Base-by-base conservation (phyloP, 208 protist genomes). In the Wallacemonas rigidus region DNA sequence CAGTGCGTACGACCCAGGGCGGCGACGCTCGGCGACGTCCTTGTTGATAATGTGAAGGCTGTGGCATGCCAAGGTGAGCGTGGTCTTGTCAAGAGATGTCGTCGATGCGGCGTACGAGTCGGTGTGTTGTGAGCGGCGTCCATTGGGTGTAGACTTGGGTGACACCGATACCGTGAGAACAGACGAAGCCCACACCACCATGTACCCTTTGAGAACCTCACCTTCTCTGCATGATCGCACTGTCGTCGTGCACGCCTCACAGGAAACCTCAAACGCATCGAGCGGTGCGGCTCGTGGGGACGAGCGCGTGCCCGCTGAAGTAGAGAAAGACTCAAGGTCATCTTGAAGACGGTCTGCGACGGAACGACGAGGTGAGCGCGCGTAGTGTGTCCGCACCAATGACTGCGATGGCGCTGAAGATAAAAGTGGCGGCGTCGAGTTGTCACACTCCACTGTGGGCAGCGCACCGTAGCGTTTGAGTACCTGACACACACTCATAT, bases 141-240 rank as follows among this genome's bases (percentile, higher is more conserved):
- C 6, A 8, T 8, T 65, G 40, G 14, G 11, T 8, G 11, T 17
- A 9, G 4, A 26, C 26, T 36, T 63, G 2, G 64, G 67, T 45
- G 7, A 17, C 44, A 79, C 53, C 5, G n/a, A 6, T 1, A 81
- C 75, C 1, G 36, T 40, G 36, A 90, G 51, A 8, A 74, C 55
- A 7, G 86, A 87, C 56, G 86, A 74, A 0, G 79, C 89, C 89
- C 86, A 94, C 71, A 92, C 9, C 43, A 87, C 79, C 36, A 79
- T 74, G 36, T 92, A 87, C 3, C 71, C 80, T 2, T 55, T 65
- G 2, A 94, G 61, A 8, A 89, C 82, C 15, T 50, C 1, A 36
- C 83, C 87, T 1, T 67, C 67, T n/a, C 73, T 65, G 40, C 56
- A 65, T 14, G 79, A 85, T 9, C 85, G 14, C 12, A 92, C 69